Base-by-base conservation (phyloP, 768 basidiomycete genomes). In the Serendipita sp. region DNA sequence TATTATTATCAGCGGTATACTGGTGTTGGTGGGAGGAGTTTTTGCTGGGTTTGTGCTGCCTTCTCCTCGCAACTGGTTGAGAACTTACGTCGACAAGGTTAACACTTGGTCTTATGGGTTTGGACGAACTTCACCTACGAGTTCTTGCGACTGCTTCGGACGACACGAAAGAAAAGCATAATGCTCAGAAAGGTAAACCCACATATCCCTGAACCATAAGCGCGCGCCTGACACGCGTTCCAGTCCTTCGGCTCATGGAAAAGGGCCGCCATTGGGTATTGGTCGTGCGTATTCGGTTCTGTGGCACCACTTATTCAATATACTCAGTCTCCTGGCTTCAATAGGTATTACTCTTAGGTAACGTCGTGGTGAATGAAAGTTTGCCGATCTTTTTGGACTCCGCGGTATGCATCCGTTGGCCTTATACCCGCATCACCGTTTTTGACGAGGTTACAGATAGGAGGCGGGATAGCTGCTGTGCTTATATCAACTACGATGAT, bases 251-350 rank as follows among this genome's bases (percentile, higher is more conserved):
- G 33, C 71, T 84, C 15, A 74, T 84, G 79, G 72, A 76, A 43
- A 80, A 77, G 67, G 87, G 89, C 0, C 81, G 90, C 2, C 91
- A 93, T 73, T 93, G 95, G 95, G 91, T 97, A 11, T 81, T 98
- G 6, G 94, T 96, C 62, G 93, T 91, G 70, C 34, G 76, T 72
- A 13, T 40, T 40, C 62, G 16, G 43, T 44, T 46, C 15, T 15
- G 10, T 64, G 64, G 37, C 52, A 37, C 40, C 64, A n/a, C 4
- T 11, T 55, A 44, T 13, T 13, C 5, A 40, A 40, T 3, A 6
- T 50, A 50, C n/a, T 15, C 4, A 78, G 50, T 50, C 15, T 40
- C 13, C 44, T 46, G 43, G 23, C 44, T 52, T 5, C 23, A 65
- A n/a, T 50, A 89, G 88, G 88, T 92, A 5, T 79, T 98, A 1